Percentiles rank a stretch among this genome's conserved stretches.
phyloP scores from a whole-genome alignment of 78 protist species.

The Dictyostelium citrinum region DNA sequence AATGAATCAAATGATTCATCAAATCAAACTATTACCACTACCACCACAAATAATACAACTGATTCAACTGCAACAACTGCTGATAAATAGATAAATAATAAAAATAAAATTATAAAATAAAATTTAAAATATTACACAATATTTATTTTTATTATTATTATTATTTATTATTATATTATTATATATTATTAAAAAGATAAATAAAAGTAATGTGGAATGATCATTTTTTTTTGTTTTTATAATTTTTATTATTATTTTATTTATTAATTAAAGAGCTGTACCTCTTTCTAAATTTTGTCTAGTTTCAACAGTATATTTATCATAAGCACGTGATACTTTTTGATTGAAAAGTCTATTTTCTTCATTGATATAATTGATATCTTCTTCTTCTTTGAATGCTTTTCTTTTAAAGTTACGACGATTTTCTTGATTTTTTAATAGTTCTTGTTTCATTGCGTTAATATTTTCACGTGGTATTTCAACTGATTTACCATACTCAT shows the following conservation, averaged over 20 bases:
- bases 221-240: background rate
- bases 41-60: no score
- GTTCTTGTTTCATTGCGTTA: conserved; percentile 73
- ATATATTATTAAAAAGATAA: no score
- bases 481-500: conserved; percentile 33
- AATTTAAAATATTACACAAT: no score
- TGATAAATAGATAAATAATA: no score
- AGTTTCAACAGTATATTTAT: conserved; percentile 86
- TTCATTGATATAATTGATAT: conserved; percentile 90
- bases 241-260: background rate
- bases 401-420: conserved; percentile 52
- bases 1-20: background rate
- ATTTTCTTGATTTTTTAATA: conserved; percentile 21
- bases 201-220: no score
- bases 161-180: no score
- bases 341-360: conserved; percentile 84
- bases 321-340: conserved; percentile 78
- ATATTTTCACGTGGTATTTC: conserved; percentile 24
- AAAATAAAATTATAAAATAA: background rate
- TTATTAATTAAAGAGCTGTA: conserved; percentile 69
- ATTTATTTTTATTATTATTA: background rate
- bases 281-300: conserved; percentile 91
- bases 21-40: no score
- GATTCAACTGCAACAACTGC: no score
- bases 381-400: conserved; percentile 65